Evolutionary conservation across 305 asterid species (phyloP), one percentile per base, ranked within the genome.

Genomic region (Plantago coronopus): DNA sequence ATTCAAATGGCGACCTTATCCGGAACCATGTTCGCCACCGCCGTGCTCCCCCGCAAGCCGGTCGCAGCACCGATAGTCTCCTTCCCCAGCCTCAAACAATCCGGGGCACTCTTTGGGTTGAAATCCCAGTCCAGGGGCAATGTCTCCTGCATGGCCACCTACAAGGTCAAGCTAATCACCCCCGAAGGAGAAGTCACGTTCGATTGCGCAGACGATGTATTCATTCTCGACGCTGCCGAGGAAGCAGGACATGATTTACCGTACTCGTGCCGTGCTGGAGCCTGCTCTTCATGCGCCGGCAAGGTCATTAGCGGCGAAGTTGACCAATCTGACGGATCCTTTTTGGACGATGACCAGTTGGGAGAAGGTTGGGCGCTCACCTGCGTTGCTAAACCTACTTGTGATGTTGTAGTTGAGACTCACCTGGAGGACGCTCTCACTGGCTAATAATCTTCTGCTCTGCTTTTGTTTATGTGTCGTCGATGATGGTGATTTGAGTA

Each of bases 221-320:
- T 80, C 91, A 75, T 90, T 66, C 81, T 90, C 4, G 96, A 90
- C 62, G 45, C 43, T 17, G 88, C 88, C 20, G 97, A 90, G 75
- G 89, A 90, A 13, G 4, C 1, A 0, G 96, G 95, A 0, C 2
- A 54, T 3, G 97, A 87, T 0, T 72, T 90, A 37, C 96, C 97
- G 0, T 91, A 74, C 85, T 83, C 96, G 0, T 88, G 96, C 91
- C 81, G 96, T 54, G 85, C 94, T 4, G 96, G 97, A 0, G 74
- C 97, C 0, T 90, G 96, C 81, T 91, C 95, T 48, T 74, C 91
- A 12, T 91, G 96, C 73, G 89, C 83, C 48, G 96, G 88, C 0
- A 85, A 88, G 67, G 47, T 90, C 0, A 5, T 74, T 9, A 12
- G 55, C 45, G 96, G 97, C 6, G 7, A 1, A 19, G 85, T 91